Percentiles rank a stretch among this genome's conserved stretches.
Conservation (phyloP, 2,329 filamentous ascomycete genomes). For the Trichoderma atroviride region DNA sequence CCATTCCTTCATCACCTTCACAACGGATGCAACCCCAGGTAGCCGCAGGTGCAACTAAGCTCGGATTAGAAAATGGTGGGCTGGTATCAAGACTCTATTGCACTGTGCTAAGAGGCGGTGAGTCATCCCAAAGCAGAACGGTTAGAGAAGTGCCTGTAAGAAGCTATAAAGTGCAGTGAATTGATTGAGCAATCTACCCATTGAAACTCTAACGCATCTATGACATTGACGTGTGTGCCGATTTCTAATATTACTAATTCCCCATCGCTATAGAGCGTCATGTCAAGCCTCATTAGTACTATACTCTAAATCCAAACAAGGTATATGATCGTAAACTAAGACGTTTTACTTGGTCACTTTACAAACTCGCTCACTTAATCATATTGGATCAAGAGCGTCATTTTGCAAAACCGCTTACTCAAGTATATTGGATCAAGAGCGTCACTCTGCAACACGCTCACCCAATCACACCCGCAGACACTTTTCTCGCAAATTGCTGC, state of each 20-base stretch:
- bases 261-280: neutral
- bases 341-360: too few relatives aligned
- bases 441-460: too few relatives aligned
- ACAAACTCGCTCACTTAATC: too few relatives aligned
- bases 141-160: neutral
- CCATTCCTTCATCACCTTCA: neutral
- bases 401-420: too few relatives aligned
- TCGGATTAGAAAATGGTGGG: neutral
- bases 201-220: neutral
- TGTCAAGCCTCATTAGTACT: neutral
- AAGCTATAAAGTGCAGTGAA: neutral
- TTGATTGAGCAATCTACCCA: neutral
- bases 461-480: too few relatives aligned
- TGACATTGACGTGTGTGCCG: neutral
- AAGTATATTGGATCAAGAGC: too few relatives aligned
- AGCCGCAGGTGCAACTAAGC: neutral
- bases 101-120: neutral
- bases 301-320: neutral
- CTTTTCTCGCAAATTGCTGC: too few relatives aligned
- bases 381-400: too few relatives aligned
- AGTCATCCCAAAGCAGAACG: neutral
- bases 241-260: neutral
- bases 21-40: neutral
- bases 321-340: neutral
- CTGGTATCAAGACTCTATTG: neutral